A percentile compares a stretch with the other conserved stretches of the same genome.
These are phyloP conservation scores for Rhodotorula sp. DNA, from an alignment of 1,284 basidiomycete genomes.

Conservation along the genomic window DNA sequence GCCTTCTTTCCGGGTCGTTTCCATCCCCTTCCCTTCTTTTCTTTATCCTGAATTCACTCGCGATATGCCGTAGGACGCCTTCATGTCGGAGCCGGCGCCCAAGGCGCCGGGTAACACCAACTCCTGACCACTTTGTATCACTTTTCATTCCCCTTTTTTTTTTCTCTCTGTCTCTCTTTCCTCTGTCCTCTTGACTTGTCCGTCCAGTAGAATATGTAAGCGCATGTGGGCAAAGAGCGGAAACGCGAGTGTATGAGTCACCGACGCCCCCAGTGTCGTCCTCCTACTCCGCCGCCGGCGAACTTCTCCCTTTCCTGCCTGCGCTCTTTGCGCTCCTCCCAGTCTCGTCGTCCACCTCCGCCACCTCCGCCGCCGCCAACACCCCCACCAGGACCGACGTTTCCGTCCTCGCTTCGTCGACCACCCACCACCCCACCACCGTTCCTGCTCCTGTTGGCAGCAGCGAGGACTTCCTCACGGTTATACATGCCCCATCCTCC, in stretches of 20 bases:
- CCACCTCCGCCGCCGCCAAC: background rate
- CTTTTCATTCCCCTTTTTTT: background rate
- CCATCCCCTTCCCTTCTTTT: background rate
- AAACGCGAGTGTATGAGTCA: too few relatives aligned
- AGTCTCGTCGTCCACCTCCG: background rate
- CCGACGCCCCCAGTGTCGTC: background rate
- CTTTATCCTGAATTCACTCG: background rate
- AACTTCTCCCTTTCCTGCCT: background rate
- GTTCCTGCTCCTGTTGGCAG: slow-evolving; percentile 8
- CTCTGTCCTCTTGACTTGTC: background rate
- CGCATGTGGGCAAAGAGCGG: background rate
- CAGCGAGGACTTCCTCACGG: slow-evolving; percentile 20
- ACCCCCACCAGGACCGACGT: too few relatives aligned
- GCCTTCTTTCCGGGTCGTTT: background rate
- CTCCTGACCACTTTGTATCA: background rate
- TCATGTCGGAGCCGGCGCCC: background rate
- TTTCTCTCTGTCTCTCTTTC: background rate
- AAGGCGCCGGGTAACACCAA: background rate
- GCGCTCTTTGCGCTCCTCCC: background rate
- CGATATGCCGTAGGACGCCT: too few relatives aligned
- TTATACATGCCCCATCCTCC: slow-evolving; percentile 35
- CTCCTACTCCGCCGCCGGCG: background rate
- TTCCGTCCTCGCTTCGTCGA: background rate
- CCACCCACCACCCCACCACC: background rate
- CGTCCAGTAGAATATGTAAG: background rate